Evolutionary conservation across 2,329 filamentous ascomycete genomes (phyloP).

Genomic region (Aspergillus viridinutans): DNA sequence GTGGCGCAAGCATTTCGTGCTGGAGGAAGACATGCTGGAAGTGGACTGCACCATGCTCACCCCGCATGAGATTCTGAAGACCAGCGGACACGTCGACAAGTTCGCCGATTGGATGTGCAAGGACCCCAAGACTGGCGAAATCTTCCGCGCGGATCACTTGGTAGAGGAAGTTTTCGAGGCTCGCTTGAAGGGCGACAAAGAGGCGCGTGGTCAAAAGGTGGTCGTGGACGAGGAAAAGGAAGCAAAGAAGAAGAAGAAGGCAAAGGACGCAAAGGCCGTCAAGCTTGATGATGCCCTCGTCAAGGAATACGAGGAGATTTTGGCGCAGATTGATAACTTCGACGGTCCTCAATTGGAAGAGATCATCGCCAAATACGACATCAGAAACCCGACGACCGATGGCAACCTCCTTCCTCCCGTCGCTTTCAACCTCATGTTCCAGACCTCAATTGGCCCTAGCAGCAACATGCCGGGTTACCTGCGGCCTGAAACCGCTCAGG

Average conservation of each 20-base stretch:
- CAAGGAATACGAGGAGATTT: slow-evolving; percentile 82
- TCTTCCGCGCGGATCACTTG: slow-evolving; percentile 91
- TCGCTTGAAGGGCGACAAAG: slow-evolving; percentile 83
- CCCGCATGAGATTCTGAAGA: slow-evolving; percentile 90
- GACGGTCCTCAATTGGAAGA: slow-evolving; percentile 78
- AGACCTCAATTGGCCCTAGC: slow-evolving; percentile 89
- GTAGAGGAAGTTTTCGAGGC: slow-evolving; percentile 90
- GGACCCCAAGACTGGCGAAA: slow-evolving; percentile 95
- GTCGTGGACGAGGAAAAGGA: slow-evolving; percentile 68
- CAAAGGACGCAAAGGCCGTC: slow-evolving; percentile 69
- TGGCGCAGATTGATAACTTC: slow-evolving; percentile 96
- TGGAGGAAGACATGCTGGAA: slow-evolving; percentile 93
- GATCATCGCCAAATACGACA: slow-evolving; percentile 85
- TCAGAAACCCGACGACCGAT: slow-evolving; percentile 80
- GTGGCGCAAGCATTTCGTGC: slow-evolving; percentile 91
- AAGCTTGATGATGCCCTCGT: slow-evolving; percentile 84
- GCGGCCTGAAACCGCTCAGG: slow-evolving; percentile 92
- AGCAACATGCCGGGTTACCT: slow-evolving; percentile 81
- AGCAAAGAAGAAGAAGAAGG: slow-evolving; percentile 84
- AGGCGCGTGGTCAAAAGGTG: slow-evolving; percentile 76
- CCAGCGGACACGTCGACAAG: slow-evolving; percentile 93
- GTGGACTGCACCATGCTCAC: slow-evolving; percentile 93
- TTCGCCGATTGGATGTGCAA: slow-evolving; percentile 99
- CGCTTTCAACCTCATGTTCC: slow-evolving; percentile 98
- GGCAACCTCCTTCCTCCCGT: slow-evolving; percentile 74